Conservation (phyloP, 2,329 filamentous ascomycete genomes). For the Emericellopsis atlantica region DNA sequence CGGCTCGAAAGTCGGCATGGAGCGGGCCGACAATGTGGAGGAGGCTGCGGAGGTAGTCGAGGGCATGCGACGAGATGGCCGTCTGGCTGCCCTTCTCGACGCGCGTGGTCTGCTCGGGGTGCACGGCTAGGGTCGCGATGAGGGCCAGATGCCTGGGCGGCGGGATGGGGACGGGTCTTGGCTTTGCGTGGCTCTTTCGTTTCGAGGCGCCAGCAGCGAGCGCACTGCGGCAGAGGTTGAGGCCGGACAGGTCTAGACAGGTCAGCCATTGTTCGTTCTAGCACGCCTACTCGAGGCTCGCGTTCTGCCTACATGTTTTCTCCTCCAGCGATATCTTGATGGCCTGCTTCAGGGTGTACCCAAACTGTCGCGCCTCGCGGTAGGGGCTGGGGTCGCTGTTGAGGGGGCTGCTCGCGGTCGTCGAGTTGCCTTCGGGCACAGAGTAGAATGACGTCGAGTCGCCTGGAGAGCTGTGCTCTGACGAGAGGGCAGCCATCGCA, state of each 20-base stretch:
- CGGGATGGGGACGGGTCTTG: slow-evolving; percentile 45
- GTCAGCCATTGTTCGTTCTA: no score
- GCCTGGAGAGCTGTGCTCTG: no score
- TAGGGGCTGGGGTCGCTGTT: slow-evolving; percentile 25
- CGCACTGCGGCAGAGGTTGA: slow-evolving; percentile 52
- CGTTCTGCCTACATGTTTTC: slow-evolving; percentile 42
- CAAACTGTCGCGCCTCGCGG: slow-evolving; percentile 40
- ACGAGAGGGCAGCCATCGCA: background rate
- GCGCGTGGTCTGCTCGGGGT: slow-evolving; percentile 68
- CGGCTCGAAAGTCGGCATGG: slow-evolving; percentile 55
- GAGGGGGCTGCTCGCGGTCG: slow-evolving; percentile 19
- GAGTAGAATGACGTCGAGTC: slow-evolving; percentile 19
- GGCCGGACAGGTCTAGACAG: slow-evolving; percentile 7
- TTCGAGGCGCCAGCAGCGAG: slow-evolving; percentile 37
- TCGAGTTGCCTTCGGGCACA: slow-evolving; percentile 16
- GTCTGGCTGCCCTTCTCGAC: slow-evolving; percentile 46
- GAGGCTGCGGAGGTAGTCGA: slow-evolving; percentile 58
- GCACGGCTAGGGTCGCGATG: slow-evolving; percentile 68
- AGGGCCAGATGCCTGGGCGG: slow-evolving; percentile 63
- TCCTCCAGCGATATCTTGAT: slow-evolving; percentile 66
- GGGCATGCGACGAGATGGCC: slow-evolving; percentile 51
- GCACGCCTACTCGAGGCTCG: no score
- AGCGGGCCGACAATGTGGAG: slow-evolving; percentile 53
- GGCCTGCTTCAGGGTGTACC: slow-evolving; percentile 52
- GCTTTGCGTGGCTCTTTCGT: slow-evolving; percentile 10